Evolutionary conservation across 306 rosid species (phyloP).

Genomic region (Quercus variabilis): DNA sequence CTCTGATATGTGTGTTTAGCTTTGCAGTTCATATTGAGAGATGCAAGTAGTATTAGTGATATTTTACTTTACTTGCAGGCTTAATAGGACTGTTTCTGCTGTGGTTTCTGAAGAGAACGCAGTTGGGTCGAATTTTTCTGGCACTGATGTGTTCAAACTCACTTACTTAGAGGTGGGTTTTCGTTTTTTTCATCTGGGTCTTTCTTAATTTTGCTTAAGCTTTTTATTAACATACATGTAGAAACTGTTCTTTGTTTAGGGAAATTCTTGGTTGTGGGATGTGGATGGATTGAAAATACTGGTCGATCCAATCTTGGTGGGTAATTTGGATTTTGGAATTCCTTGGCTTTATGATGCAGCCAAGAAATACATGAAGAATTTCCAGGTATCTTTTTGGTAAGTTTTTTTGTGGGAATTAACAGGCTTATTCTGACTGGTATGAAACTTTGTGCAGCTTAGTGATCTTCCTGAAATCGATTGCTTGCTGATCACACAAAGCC

Average conservation of each 20-base stretch:
- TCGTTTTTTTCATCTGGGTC: conserved; percentile 13
- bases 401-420: conserved; percentile 11
- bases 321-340: conserved; percentile 95
- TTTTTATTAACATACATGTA: conserved; percentile 13
- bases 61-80: conserved; percentile 27
- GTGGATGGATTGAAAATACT: conserved; percentile 56
- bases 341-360: conserved; percentile 95
- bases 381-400: conserved; percentile 48
- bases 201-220: conserved; percentile 19
- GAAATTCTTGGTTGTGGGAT: conserved; percentile 90
- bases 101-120: conserved; percentile 59
- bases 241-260: conserved; percentile 36
- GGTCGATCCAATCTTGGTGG: conserved; percentile 96
- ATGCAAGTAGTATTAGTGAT: background rate
- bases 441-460: conserved; percentile 62
- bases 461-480: conserved; percentile 89
- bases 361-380: conserved; percentile 67
- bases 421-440: conserved; percentile 28
- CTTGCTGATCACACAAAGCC: conserved; percentile 84
- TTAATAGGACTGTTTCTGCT: conserved; percentile 47
- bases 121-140: conserved; percentile 43
- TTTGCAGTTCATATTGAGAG: background rate
- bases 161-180: conserved; percentile 82
- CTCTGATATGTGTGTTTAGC: background rate
- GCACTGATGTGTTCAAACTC: conserved; percentile 60